Evolutionary conservation across 176 grass and related monocot genomes (phyloP), one percentile per base, ranked within the genome.

Genomic region (Coix lacrymajobi): DNA sequence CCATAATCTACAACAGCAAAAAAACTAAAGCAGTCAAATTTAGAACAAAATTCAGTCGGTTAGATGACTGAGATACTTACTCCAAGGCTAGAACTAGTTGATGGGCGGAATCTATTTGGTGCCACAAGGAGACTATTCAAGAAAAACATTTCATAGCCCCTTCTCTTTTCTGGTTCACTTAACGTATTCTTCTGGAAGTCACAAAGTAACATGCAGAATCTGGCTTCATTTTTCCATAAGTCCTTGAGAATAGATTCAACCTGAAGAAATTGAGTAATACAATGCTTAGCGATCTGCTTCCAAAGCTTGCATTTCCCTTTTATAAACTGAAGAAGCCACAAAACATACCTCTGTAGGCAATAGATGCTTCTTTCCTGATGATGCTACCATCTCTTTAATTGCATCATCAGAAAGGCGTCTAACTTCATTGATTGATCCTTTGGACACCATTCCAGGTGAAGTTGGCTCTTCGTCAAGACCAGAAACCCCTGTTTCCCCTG

Each of bases 71-170:
- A 39, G 62, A 38, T 68, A 64, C 95, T 93, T 78, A 98, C 95
- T 72, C 84, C 95, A 91, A 81, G 86, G 63, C 51, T 58, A 73
- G 84, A 80, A 8, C 37, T 69, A 66, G 81, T 89, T 81, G 95
- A 68, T 3, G 95, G 92, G 71, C 95, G 92, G 38, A 98, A 98
- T 73, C 85, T 94, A 75, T 83, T 98, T 84, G 95, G 92, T 84
- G 90, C 76, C 33, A 98, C 92, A 84, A 90, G 88, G 69, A 98
- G 84, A 86, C 70, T 82, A 77, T 88, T 98, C 80, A 98, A 83
- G 66, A 98, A 90, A 85, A 98, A 98, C 90, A 98, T 95, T 73
- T 85, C 84, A 84, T 88, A 91, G 28, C 86, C 95, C 68, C 71
- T 94, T 81, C 66, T 84, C 73, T 86, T 93, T 30, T 82, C 70